Evolutionary conservation across 2,329 filamentous ascomycete species (phyloP).

Genomic region (Cladophialophora psammophila): DNA sequence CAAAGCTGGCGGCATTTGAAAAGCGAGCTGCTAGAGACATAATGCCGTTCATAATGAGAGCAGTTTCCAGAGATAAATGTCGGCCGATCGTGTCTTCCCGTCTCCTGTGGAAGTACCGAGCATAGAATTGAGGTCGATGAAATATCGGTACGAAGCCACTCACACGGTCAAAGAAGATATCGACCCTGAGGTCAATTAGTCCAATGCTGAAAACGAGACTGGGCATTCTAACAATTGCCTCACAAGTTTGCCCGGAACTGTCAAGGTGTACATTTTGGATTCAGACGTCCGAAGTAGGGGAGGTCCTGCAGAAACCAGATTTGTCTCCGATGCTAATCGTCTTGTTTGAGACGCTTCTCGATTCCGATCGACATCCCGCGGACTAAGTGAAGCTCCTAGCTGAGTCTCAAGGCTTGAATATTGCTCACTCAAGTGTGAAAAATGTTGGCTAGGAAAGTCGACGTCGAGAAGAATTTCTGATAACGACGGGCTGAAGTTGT

Average conservation of each 20-base stretch:
- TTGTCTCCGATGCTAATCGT: background rate
- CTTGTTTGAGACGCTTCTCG: background rate
- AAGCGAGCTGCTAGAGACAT: conserved; percentile 16
- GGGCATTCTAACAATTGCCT: background rate
- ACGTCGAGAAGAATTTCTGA: background rate
- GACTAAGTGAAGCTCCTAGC: background rate
- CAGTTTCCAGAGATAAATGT: background rate
- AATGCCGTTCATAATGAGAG: conserved; percentile 13
- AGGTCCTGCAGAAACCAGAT: background rate
- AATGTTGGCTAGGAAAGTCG: background rate
- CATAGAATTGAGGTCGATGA: conserved; percentile 14
- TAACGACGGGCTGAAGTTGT: background rate
- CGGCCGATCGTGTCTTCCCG: background rate
- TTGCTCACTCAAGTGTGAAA: background rate
- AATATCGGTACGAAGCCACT: conserved; percentile 13
- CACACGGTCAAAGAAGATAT: conserved; percentile 13
- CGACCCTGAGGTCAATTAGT: conserved; percentile 1
- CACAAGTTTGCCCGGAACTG: background rate
- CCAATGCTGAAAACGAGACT: background rate
- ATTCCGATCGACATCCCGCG: background rate
- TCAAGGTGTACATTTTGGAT: background rate
- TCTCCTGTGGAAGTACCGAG: background rate
- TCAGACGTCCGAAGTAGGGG: background rate
- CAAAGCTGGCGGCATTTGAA: background rate
- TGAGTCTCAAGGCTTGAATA: background rate